phyloP scores from a whole-genome alignment of 768 basidiomycete species.

The Lentinus tigrinus region DNA sequence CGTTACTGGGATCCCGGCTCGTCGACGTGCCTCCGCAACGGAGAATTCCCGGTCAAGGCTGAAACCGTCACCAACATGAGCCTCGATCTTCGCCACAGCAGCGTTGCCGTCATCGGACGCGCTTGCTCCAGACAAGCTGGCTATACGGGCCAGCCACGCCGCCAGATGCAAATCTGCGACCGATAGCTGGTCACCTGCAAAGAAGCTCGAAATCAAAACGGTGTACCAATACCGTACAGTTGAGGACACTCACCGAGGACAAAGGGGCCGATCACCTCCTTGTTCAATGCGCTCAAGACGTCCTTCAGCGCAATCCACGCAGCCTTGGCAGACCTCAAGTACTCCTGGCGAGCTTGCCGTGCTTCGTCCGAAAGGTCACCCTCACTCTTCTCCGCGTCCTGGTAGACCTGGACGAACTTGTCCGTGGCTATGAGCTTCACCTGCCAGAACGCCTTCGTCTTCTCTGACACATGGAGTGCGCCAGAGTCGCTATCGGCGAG shows the following conservation, averaged over 20 bases:
- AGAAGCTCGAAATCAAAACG: not conserved
- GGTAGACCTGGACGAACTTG: constrained; percentile 44
- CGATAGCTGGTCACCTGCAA: constrained; percentile 76
- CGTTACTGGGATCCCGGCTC: constrained; percentile 26
- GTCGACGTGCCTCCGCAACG: constrained; percentile 31
- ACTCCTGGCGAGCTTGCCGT: constrained; percentile 44
- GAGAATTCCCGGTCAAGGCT: constrained; percentile 43
- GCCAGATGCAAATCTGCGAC: constrained; percentile 80
- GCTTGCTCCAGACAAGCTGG: constrained; percentile 54
- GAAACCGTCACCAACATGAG: constrained; percentile 47
- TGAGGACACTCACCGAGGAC: constrained; percentile 50
- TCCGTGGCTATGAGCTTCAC: constrained; percentile 49
- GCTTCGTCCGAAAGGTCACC: constrained; percentile 39
- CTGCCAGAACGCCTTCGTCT: constrained; percentile 62
- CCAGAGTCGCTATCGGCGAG: constrained; percentile 52
- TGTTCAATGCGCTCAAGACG: constrained; percentile 47
- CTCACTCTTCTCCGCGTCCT: constrained; percentile 40
- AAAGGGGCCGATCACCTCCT: constrained; percentile 63
- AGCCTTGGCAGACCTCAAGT: constrained; percentile 47
- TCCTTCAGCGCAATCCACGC: constrained; percentile 52
- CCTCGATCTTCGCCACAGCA: constrained; percentile 52
- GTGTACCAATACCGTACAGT: not conserved
- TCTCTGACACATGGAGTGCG: constrained; percentile 53
- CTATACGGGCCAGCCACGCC: constrained; percentile 68
- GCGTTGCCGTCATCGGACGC: constrained; percentile 49